A percentile compares a stretch with the other conserved stretches of the same genome.
phyloP scores from a whole-genome alignment of 1,284 basidiomycete species.

The Marasmius sp. region DNA sequence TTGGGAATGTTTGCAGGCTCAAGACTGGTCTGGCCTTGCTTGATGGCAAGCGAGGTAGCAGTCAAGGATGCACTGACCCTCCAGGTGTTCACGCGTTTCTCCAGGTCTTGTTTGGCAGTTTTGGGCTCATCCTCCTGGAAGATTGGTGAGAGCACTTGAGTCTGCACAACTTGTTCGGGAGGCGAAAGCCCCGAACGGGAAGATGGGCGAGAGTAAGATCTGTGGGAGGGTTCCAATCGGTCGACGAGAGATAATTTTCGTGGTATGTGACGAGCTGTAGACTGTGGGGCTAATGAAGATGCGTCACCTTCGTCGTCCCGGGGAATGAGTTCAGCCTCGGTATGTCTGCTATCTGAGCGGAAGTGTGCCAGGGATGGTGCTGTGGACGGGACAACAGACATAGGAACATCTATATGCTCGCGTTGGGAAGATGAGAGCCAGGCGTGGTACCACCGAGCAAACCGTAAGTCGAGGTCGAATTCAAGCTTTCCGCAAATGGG shows the following conservation, averaged over 20 bases:
- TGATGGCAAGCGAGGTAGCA: constrained; percentile 48
- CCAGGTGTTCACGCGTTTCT: constrained; percentile 64
- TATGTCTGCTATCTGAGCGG: constrained; percentile 54
- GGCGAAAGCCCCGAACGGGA: constrained; percentile 21
- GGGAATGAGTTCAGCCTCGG: constrained; percentile 42
- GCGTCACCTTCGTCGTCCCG: constrained; percentile 36
- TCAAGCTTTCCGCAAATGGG: constrained; percentile 73
- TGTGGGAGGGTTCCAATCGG: constrained; percentile 48
- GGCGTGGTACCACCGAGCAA: constrained; percentile 71
- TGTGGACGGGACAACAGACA: constrained; percentile 38
- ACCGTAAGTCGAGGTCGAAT: constrained; percentile 72
- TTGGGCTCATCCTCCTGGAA: constrained; percentile 59
- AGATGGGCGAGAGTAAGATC: constrained; percentile 30
- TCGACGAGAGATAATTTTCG: constrained; percentile 69
- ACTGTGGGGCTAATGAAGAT: constrained; percentile 25
- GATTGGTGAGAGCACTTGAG: constrained; percentile 54
- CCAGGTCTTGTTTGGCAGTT: constrained; percentile 48
- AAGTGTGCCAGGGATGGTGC: constrained; percentile 47
- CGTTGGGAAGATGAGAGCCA: constrained; percentile 58
- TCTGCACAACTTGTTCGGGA: constrained; percentile 28
- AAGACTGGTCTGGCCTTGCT: constrained; percentile 47
- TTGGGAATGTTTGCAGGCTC: constrained; percentile 57
- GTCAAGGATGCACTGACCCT: constrained; percentile 52
- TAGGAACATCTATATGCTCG: constrained; percentile 42
- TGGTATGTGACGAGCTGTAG: constrained; percentile 48